Conservation (phyloP, 2,329 filamentous ascomycete genomes). For the Cladophialophora yegresii region DNA sequence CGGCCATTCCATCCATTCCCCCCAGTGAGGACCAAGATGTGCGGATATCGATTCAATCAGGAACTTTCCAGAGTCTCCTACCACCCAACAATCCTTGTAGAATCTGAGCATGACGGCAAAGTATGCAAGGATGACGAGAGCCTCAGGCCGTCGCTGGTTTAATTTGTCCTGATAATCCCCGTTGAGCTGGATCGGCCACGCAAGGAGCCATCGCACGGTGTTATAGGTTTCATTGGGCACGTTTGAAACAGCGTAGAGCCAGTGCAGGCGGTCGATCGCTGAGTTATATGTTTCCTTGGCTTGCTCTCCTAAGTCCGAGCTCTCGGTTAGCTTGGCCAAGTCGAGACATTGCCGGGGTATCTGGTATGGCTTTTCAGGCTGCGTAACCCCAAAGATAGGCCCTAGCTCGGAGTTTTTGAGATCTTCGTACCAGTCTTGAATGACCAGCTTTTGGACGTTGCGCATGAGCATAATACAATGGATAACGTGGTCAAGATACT, state of each 20-base stretch:
- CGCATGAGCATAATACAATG: constrained; percentile 23
- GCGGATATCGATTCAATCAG: constrained; percentile 36
- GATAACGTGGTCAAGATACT: constrained; percentile 27
- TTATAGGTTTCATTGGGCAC: constrained; percentile 9
- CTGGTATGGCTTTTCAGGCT: constrained; percentile 17
- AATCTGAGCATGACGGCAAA: constrained; percentile 46
- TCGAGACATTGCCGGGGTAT: constrained; percentile 20
- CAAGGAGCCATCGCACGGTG: constrained; percentile 20
- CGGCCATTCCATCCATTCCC: constrained; percentile 39
- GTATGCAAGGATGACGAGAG: constrained; percentile 48
- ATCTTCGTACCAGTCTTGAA: constrained; percentile 18
- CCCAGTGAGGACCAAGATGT: constrained; percentile 38
- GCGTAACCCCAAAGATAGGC: constrained; percentile 13
- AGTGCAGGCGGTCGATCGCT: constrained; percentile 27
- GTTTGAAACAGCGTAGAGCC: constrained; percentile 18
- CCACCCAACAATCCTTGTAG: constrained; percentile 41
- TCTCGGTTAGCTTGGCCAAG: constrained; percentile 10
- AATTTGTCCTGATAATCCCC: constrained; percentile 41
- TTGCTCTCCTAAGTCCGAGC: constrained; percentile 14
- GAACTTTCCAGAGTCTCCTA: constrained; percentile 39
- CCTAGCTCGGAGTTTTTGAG: constrained; percentile 15
- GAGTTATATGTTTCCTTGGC: constrained; percentile 19
- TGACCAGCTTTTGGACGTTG: constrained; percentile 19
- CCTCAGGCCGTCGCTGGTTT: constrained; percentile 44
- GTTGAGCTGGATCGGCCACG: constrained; percentile 24